Base-by-base conservation (phyloP, 371 early-diverging fungal species). In the Mucor circinelloides region DNA sequence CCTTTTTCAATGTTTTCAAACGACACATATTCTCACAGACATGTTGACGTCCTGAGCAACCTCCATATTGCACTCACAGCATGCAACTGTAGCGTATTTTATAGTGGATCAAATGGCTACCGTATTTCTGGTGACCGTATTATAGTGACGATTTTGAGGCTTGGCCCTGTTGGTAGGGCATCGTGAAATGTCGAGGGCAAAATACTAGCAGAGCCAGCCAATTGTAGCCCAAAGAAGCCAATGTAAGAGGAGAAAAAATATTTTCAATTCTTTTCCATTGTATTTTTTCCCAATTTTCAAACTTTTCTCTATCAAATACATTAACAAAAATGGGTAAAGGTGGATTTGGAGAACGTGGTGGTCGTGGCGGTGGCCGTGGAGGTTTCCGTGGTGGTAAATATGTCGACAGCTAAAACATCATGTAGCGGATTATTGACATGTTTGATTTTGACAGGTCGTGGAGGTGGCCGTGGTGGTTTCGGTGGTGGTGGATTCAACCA, bases 391-490 rank as follows among this genome's bases (percentile, higher is more conserved):
- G 82, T 67, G 79, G 81, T 65, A 64, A 60, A 7, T 28, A 36
- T 50, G n/a, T n/a, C n/a, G n/a, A n/a, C n/a, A n/a, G n/a, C n/a
- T n/a, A n/a, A n/a, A n/a, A n/a, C n/a, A n/a, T n/a, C n/a, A n/a
- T n/a, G n/a, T n/a, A n/a, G n/a, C n/a, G 2, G 9, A 21, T n/a
- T 15, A 17, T 44, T 23, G 10, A 66, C 58, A 23, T 38, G 60
- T 46, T 73, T 68, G 58, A 72, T 68, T 44, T 73, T 68, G 58
- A 63, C 73, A 76, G 85, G 89, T 56, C 83, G 83, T 75, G 80
- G 90, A 46, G 88, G 91, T 30, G 87, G 90, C 48, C 86, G 92
- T 56, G 89, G 91, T 64, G 87, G 90, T 21, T 83, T 87, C 34
- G 84, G 91, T 62, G 91, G 89, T 52, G 90, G 91, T 28, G 63